Conservation (phyloP, 2,329 filamentous ascomycete species). For the Teratosphaeriaceae sp. region DNA sequence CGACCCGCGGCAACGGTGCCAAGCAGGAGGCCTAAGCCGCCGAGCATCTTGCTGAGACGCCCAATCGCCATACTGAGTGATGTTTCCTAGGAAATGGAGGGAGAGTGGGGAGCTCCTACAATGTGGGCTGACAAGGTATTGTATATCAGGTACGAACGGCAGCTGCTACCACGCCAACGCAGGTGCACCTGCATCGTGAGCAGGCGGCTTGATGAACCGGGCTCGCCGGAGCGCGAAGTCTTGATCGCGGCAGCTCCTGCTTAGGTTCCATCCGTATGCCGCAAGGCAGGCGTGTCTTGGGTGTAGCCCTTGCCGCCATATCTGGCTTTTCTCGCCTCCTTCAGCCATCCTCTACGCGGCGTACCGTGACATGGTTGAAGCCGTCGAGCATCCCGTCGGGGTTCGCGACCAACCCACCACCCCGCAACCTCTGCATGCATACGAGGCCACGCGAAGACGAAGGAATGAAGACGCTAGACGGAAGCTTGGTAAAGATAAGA, state of each 20-base stretch:
- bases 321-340: too few species aligned
- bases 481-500: slow-evolving; percentile 1
- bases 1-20: neutral
- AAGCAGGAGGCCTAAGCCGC: neutral
- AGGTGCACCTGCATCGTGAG: neutral
- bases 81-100: neutral
- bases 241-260: too few species aligned
- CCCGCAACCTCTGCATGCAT: neutral
- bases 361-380: too few species aligned
- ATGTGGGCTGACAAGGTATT: slow-evolving; percentile 1
- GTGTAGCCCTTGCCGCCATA: too few species aligned
- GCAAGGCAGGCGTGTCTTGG: neutral
- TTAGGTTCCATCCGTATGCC: too few species aligned
- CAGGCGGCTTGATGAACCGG: slow-evolving; percentile 1
- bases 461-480: neutral
- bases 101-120: neutral
- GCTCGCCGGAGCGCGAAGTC: too few species aligned
- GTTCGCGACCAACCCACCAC: too few species aligned
- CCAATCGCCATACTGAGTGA: neutral
- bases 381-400: too few species aligned
- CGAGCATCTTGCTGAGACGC: neutral
- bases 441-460: neutral
- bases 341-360: too few species aligned
- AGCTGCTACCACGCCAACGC: neutral
- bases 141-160: slow-evolving; percentile 1